Evolutionary conservation across 2,329 filamentous ascomycete genomes (phyloP), one percentile per base, ranked within the genome.

Genomic region (Beauveria sp.): DNA sequence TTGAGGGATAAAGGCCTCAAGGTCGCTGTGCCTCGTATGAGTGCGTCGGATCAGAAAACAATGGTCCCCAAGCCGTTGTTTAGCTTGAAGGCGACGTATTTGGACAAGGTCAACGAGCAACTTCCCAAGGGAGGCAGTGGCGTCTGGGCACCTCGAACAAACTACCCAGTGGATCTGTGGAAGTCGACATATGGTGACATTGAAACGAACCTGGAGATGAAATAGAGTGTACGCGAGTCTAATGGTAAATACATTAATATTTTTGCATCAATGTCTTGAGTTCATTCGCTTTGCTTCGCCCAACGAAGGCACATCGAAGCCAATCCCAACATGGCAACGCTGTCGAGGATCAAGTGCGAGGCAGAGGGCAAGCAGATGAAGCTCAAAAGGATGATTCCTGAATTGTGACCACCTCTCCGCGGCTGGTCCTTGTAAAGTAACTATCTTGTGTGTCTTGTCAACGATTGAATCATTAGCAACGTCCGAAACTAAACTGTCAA

Each of bases 31-130:
- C 84, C 85, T 0, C 68, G 74, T 1, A 69, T 77, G 4, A 68
- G 70, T 6, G 45, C 45, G 5, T 69, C 75, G 4, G 57, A 46
- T 0, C 67, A 70, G 3, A 67, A 74, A 46, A 69, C 66, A 14
- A 74, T 80, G 69, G 67, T 75, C 24, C 73, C 73, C 14, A 69
- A 68, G 62, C 70, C 72, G 1, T 68, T 81, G 40, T 68, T 83
- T 62, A 74, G 72, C 12, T 65, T 85, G 9, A 79, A 71, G 5
- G 79, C 77, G 5, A 85, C 82, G 0, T 85, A 85, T 66, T 65
- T 85, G 2, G 75, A 76, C 65, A 74, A 73, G 40, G 77, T 74
- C 2, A 64, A 69, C 26, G 68, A 68, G 7, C 65, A 70, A 7
- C 69, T 84, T 54, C 83, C 83, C 0, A 80, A 78, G 64, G 77